Base-by-base conservation (phyloP, 768 basidiomycete species). In the Daedaleopsis sinensis region DNA sequence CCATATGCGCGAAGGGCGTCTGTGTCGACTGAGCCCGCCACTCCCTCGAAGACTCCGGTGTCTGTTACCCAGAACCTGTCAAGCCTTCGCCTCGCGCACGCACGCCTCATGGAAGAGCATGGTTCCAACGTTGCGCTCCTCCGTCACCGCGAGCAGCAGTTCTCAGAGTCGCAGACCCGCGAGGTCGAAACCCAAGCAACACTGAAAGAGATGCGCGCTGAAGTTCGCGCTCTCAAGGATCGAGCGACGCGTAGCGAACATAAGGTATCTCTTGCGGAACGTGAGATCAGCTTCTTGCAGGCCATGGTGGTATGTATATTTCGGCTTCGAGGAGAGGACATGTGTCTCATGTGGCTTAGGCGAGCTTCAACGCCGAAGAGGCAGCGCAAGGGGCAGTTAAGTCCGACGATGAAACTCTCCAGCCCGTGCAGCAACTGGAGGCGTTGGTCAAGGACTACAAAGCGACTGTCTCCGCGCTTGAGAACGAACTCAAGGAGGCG, bases 251-350 rank as follows among this genome's bases (percentile, higher is more conserved):
- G 78, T 32, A 73, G 74, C n/a, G 77, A 81, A 47, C 75, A 77
- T 58, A 72, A 76, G 5, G 64, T 72, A n/a, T 68, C 71, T 12
- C 71, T 84, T 5, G 76, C 78, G 0, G 87, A 90, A 65, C 71
- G 84, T 35, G 89, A 92, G 65, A 80, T 84, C n/a, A 77, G 80
- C n/a, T 89, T 88, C 68, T 68, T 89, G 57, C 79, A 85, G 61
- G 86, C 86, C 0, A 76, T 91, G n/a, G 75, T 91, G 68, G 88
- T 89, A 51, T 52, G 87, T 78, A 3, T 15, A 2, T 6, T 44
- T 16, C 19, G 12, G n/a, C 46, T 47, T 32, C 27, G 27, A 32
- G n/a, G 46, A 13, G 12, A 5, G 10, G 46, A 19, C 16, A 5
- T 47, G 5, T 23, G 46, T 16, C 23, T 49, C 21, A 49, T 24